phyloP scores from a whole-genome alignment of 2,329 filamentous ascomycete genomes.

The Colletotrichum tamarilloi region DNA sequence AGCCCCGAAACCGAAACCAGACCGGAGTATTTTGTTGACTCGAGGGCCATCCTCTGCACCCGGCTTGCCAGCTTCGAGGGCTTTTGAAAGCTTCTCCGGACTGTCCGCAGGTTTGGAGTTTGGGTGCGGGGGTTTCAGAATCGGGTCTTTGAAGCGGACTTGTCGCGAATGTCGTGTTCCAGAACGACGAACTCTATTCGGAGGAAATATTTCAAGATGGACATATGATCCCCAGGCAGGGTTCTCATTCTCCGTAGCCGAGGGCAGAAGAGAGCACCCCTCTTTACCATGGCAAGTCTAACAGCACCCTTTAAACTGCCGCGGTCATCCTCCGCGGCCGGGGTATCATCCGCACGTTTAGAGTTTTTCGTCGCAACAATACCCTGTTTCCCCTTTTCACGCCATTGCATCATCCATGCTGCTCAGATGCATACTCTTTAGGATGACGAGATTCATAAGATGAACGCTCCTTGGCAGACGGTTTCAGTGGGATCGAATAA shows the following conservation, averaged over 20 bases:
- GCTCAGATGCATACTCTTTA: not conserved
- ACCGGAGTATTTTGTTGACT: slow-evolving; percentile 6
- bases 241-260: not conserved
- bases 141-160: slow-evolving; percentile 17
- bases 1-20: too few relatives aligned
- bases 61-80: not conserved
- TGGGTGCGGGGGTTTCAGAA: slow-evolving; percentile 20
- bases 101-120: not conserved
- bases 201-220: not conserved
- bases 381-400: not conserved
- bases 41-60: not conserved
- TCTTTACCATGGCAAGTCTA: not conserved
- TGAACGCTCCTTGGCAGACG: slow-evolving; percentile 16
- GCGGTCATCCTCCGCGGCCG: not conserved
- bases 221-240: not conserved
- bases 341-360: slow-evolving; percentile 1
- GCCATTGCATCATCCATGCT: too few relatives aligned
- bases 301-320: not conserved
- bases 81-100: not conserved
- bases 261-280: too few relatives aligned
- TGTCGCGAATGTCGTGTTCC: slow-evolving; percentile 18
- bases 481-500: not conserved
- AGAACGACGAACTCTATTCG: slow-evolving; percentile 5
- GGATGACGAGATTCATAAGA: slow-evolving; percentile 3
- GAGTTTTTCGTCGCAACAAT: slow-evolving; percentile 15